These are phyloP conservation scores for Blastobotrys aristatus DNA, from an alignment of 1,139 yeast genomes.

Conservation along the genomic window DNA sequence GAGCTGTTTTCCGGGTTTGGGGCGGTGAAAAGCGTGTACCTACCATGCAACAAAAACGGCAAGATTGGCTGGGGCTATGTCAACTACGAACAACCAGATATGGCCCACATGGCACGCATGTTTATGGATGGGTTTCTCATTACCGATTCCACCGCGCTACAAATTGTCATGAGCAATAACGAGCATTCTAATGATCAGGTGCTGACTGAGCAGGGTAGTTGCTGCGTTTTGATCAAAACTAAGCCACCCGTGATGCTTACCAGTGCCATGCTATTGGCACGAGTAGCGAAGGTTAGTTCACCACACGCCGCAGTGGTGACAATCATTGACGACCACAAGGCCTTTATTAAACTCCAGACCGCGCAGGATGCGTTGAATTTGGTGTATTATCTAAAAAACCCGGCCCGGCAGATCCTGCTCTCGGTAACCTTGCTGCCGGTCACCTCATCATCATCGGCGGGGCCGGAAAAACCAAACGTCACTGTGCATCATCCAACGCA, in stretches of 20 bases:
- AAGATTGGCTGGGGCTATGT: conserved; percentile 23
- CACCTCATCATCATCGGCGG: background rate
- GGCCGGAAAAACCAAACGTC: background rate
- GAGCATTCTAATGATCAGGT: background rate
- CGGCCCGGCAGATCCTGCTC: background rate
- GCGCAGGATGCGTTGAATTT: background rate
- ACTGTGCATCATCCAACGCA: background rate
- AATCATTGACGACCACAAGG: conserved; percentile 1
- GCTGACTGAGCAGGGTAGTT: background rate
- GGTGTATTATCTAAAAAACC: background rate
- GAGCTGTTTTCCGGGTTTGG: conserved; percentile 61
- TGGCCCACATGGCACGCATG: conserved; percentile 13
- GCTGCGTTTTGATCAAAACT: background rate
- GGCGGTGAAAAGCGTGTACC: conserved; percentile 51
- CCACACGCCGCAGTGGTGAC: background rate
- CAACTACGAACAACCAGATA: conserved; percentile 11
- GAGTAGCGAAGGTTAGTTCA: too few relatives aligned
- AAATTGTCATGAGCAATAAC: background rate
- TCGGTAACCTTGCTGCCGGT: background rate
- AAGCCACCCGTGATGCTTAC: too few relatives aligned
- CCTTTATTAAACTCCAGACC: background rate
- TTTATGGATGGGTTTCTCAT: conserved; percentile 13
- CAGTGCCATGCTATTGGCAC: too few relatives aligned
- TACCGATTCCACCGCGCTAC: too few relatives aligned
- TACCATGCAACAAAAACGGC: conserved; percentile 10